These are phyloP conservation scores for Populus hybrid DNA, from an alignment of 441 rosid species.

Conservation along the genomic window DNA sequence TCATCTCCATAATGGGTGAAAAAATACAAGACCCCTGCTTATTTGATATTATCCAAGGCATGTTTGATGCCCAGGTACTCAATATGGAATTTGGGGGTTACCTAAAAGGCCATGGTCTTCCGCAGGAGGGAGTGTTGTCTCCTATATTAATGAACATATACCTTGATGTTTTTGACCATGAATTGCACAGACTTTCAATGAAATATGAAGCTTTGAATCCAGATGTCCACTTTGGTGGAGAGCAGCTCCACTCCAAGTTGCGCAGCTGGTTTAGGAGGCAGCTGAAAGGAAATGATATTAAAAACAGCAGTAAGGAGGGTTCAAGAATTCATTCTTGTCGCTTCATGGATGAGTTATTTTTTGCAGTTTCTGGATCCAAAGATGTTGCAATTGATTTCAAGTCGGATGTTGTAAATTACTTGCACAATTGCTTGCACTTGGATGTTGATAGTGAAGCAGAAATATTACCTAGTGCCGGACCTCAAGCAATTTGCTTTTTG, in stretches of 20 bases:
- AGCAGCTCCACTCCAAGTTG: slow-evolving; percentile 49
- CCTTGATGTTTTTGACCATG: slow-evolving; percentile 70
- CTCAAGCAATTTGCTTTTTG: slow-evolving; percentile 56
- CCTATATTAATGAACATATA: slow-evolving; percentile 81
- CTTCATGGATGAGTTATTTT: slow-evolving; percentile 82
- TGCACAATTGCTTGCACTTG: slow-evolving; percentile 48
- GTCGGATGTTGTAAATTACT: slow-evolving; percentile 49
- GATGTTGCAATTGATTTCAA: slow-evolving; percentile 55
- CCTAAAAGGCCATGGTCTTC: slow-evolving; percentile 95
- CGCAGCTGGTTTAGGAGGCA: slow-evolving; percentile 87
- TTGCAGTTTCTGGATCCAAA: slow-evolving; percentile 67
- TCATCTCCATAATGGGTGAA: slow-evolving; percentile 67
- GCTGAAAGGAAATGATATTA: slow-evolving; percentile 46
- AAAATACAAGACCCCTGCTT: slow-evolving; percentile 55
- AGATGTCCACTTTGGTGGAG: slow-evolving; percentile 24
- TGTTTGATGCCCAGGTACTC: slow-evolving; percentile 69
- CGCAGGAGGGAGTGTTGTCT: slow-evolving; percentile 87
- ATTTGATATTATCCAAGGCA: slow-evolving; percentile 43
- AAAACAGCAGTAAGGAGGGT: slow-evolving; percentile 20
- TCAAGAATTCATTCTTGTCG: slow-evolving; percentile 67
- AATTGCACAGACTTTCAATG: slow-evolving; percentile 68
- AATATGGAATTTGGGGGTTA: slow-evolving; percentile 89
- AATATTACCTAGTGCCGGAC: slow-evolving; percentile 41
- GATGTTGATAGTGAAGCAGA: slow-evolving; percentile 47
- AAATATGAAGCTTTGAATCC: slow-evolving; percentile 68